A percentile compares a stretch with the other conserved stretches of the same genome.
phyloP scores from a whole-genome alignment of 129 eudicot species.

The Flaveria bidentis region DNA sequence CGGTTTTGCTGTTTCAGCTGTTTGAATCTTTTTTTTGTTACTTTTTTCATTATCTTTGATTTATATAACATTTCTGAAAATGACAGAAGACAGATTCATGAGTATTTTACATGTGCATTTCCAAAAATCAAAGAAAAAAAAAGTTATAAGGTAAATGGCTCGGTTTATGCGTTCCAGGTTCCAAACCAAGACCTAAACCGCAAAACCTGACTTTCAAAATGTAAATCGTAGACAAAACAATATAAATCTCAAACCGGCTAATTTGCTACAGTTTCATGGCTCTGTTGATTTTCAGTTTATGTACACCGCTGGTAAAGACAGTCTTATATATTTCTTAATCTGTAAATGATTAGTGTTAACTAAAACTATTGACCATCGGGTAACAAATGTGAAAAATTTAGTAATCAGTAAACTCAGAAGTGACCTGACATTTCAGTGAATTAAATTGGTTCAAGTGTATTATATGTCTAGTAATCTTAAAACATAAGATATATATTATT shows the following conservation, averaged over 20 bases:
- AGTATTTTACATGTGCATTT: background rate
- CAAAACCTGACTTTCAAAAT: no score
- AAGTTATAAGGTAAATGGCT: background rate
- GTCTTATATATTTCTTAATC: no score
- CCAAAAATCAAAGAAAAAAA: background rate
- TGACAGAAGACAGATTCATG: background rate
- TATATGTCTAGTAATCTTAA: background rate
- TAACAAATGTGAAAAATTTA: no score
- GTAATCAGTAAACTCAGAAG: background rate
- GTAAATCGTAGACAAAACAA: no score
- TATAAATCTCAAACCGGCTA: background rate
- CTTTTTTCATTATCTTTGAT: background rate
- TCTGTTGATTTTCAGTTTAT: background rate
- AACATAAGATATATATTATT: background rate
- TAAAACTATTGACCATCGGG: no score
- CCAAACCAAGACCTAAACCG: background rate
- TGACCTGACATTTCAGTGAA: background rate
- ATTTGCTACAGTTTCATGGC: background rate
- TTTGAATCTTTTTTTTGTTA: background rate
- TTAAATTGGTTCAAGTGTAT: slow-evolving; percentile 6
- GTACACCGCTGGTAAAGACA: no score
- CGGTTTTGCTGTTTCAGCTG: background rate
- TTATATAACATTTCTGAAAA: background rate
- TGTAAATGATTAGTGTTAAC: no score
- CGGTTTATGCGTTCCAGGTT: background rate